phyloP scores from a whole-genome alignment of 75 land plant genomes.

The Picea glauca region DNA sequence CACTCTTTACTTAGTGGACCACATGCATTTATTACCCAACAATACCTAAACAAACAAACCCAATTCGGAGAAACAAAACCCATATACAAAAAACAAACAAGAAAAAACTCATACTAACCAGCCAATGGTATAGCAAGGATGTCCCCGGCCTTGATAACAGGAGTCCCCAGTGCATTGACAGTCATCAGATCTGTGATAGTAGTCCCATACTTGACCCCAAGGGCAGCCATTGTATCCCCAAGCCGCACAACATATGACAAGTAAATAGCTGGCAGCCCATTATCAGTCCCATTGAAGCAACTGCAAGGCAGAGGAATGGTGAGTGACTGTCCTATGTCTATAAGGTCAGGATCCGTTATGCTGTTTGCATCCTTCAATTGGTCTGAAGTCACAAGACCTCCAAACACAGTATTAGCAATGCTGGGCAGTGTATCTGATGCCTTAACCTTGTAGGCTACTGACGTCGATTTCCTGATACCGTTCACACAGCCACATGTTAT shows the following conservation, averaged over 20 bases:
- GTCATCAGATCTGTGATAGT: slow-evolving; percentile 60
- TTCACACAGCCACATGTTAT: slow-evolving; percentile 51
- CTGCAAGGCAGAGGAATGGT: slow-evolving; percentile 68
- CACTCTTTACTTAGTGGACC: too few relatives aligned
- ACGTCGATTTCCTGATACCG: slow-evolving; percentile 47
- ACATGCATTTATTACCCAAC: too few relatives aligned
- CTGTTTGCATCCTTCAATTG: slow-evolving; percentile 59
- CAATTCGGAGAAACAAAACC: background rate
- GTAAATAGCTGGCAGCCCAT: slow-evolving; percentile 45
- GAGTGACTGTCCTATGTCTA: slow-evolving; percentile 42
- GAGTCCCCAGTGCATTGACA: slow-evolving; percentile 66
- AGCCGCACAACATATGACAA: slow-evolving; percentile 57
- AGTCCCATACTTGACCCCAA: slow-evolving; percentile 49
- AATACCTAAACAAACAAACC: too few relatives aligned
- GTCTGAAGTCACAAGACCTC: slow-evolving; percentile 58
- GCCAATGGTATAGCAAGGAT: slow-evolving; percentile 65
- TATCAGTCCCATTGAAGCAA: slow-evolving; percentile 61
- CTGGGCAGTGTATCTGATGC: slow-evolving; percentile 56
- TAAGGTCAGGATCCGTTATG: slow-evolving; percentile 30
- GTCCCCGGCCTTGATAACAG: slow-evolving; percentile 42
- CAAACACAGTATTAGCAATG: slow-evolving; percentile 43
- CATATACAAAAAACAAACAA: slow-evolving; percentile 1
- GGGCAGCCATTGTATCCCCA: slow-evolving; percentile 40
- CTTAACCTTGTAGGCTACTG: slow-evolving; percentile 46
- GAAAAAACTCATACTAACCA: slow-evolving; percentile 23